Conservation (phyloP, 495 filamentous ascomycete genomes). For the Annulohypoxylon moriforme region DNA sequence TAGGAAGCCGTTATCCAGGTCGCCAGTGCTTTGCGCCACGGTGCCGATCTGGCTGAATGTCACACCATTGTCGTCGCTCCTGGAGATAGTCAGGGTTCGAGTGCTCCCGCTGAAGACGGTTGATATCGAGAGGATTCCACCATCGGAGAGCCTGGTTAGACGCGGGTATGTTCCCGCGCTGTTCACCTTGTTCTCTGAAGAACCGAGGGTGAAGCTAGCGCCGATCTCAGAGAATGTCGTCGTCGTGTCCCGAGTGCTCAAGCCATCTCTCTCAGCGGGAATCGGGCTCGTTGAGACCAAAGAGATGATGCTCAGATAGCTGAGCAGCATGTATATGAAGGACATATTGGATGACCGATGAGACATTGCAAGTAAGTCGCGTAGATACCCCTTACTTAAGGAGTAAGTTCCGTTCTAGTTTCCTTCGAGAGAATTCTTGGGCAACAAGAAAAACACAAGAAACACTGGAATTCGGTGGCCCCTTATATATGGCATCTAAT, state of each 20-base stretch:
- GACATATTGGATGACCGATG: constrained; percentile 21
- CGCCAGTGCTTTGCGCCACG: constrained; percentile 49
- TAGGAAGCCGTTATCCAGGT: constrained; percentile 70
- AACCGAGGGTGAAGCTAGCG: constrained; percentile 28
- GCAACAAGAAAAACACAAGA: neutral
- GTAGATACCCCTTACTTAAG: constrained; percentile 5
- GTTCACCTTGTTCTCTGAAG: constrained; percentile 14
- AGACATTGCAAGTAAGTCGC: constrained; percentile 1
- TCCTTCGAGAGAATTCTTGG: neutral
- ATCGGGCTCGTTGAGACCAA: constrained; percentile 30
- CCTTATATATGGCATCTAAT: constrained; percentile 27
- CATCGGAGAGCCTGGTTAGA: constrained; percentile 56
- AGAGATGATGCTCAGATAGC: constrained; percentile 25
- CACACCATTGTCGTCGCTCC: constrained; percentile 55
- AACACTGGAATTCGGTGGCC: neutral
- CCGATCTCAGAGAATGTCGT: constrained; percentile 24
- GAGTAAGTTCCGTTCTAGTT: neutral
- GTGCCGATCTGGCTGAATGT: constrained; percentile 51
- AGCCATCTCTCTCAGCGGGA: neutral
- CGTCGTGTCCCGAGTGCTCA: constrained; percentile 21
- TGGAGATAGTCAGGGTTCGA: constrained; percentile 50
- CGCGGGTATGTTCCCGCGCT: constrained; percentile 61
- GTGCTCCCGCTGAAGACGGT: constrained; percentile 47
- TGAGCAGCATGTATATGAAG: constrained; percentile 19
- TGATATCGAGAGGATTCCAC: constrained; percentile 57